A percentile compares a stretch with the other conserved stretches of the same genome.
These are phyloP conservation scores for Aspergillus heteromorphus DNA, from an alignment of 495 filamentous ascomycete genomes.

Conservation along the genomic window DNA sequence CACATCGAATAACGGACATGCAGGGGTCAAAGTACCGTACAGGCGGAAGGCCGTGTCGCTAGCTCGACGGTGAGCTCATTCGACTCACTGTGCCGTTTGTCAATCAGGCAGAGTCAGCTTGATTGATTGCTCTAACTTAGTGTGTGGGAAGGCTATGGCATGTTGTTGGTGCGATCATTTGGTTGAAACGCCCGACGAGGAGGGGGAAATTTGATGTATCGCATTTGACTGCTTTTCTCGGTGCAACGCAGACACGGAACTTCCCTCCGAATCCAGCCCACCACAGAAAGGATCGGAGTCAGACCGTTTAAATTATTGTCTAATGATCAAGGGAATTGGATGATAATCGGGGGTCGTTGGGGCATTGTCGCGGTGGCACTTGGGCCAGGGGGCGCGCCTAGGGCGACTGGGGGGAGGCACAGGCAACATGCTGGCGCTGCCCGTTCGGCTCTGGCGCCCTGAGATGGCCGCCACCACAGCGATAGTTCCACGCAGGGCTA, in stretches of 20 bases:
- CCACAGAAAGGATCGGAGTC: not conserved
- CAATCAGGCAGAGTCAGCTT: not conserved
- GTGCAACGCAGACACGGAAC: not conserved
- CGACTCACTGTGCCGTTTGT: not conserved
- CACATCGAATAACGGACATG: slow-evolving; percentile 21
- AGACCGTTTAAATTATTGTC: not conserved
- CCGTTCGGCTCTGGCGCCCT: not conserved
- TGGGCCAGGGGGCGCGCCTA: not conserved
- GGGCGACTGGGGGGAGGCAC: not conserved
- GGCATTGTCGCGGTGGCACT: not conserved
- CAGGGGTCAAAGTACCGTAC: slow-evolving; percentile 16
- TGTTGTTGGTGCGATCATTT: not conserved
- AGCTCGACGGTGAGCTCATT: not conserved
- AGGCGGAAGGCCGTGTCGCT: slow-evolving; percentile 3
- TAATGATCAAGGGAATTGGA: not conserved
- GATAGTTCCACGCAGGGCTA: not conserved
- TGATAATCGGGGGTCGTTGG: not conserved
- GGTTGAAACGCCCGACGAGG: not conserved
- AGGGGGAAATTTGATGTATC: not conserved
- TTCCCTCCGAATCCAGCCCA: not conserved
- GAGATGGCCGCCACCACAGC: not conserved
- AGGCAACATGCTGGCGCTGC: not conserved
- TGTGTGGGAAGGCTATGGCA: too few relatives aligned
- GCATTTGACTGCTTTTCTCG: not conserved
- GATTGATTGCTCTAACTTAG: too few relatives aligned